Evolutionary conservation across 2,329 filamentous ascomycete species (phyloP), one percentile per base, ranked within the genome.

Genomic region (Nectriaceae sp.): DNA sequence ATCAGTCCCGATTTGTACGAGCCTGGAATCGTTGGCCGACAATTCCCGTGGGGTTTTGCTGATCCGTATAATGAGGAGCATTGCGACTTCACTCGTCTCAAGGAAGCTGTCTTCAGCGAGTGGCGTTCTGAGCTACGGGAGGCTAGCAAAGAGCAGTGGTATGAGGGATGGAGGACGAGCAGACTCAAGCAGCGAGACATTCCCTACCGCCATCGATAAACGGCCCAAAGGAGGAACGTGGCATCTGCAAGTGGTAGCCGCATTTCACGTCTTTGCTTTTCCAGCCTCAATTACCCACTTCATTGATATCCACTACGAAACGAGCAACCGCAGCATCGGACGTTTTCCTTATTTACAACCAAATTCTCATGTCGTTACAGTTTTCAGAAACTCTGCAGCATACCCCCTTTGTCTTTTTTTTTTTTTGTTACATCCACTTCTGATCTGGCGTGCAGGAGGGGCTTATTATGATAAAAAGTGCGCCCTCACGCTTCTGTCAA

Each of bases 31-130:
- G 74, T 96, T 51, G 94, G 94, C 39, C 88, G 94, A 51, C 86
- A 87, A 56, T 99, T 97, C 68, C 89, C 94, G 0, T 99, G 94
- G 94, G 94, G 94, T 5, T 95, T 97, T 60, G 94, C 94, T 4
- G 90, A 97, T 65, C 94, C 94, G 1, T 92, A 94, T 75, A 87
- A 97, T 63, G 79, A 85, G 22, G 83, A 89, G 60, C 94, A 99
- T 73, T 99, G 94, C 72, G 94, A 99, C 71, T 99, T 97, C 69
- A 77, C 88, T 47, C 87, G 87, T 53, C 80, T 99, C 58, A 94
- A 94, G 72, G 92, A 97, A 50, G 86, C 88, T 6, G 89, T 99
- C 24, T 99, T 99, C 69, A 85, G 78, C 56, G 93, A 97, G 65
- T 99, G 94, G 94, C 87, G 93, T 42, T 82, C 82, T 37, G 94